phyloP scores from a whole-genome alignment of 805 yeast genomes.

The Ogataea methylovora region DNA sequence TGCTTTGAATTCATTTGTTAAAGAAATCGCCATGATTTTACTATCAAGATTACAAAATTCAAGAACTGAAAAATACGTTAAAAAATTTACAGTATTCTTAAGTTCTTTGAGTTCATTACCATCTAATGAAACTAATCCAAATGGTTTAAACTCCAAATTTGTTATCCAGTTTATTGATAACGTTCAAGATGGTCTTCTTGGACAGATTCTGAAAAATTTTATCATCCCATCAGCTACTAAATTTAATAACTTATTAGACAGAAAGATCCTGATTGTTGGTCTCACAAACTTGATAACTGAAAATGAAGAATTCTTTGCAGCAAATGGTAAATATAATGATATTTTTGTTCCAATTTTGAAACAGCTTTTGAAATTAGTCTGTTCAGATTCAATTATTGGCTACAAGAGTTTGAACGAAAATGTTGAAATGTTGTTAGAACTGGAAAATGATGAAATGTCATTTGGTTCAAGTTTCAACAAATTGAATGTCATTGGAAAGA shows the following conservation, averaged over 20 bases:
- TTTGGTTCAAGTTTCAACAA: conserved; percentile 85
- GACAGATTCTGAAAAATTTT: conserved; percentile 40
- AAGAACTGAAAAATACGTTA: conserved; percentile 74
- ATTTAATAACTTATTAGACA: conserved; percentile 32
- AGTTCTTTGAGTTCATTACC: conserved; percentile 22
- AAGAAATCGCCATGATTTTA: conserved; percentile 68
- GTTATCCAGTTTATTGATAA: conserved; percentile 59
- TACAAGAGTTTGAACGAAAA: conserved; percentile 28
- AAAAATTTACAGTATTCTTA: conserved; percentile 61
- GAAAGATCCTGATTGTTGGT: conserved; percentile 42
- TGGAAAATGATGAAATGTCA: conserved; percentile 49
- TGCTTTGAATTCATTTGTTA: conserved; percentile 44
- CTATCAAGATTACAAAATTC: conserved; percentile 75
- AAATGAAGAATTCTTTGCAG: conserved; percentile 16
- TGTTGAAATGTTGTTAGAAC: conserved; percentile 46
- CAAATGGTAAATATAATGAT: conserved; percentile 33
- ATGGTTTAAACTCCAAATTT: conserved; percentile 31
- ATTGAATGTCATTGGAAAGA: conserved; percentile 53
- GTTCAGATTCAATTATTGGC: conserved; percentile 26
- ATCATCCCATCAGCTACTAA: conserved; percentile 42
- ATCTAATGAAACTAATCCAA: conserved; percentile 16
- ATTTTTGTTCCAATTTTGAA: conserved; percentile 36
- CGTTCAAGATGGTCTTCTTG: conserved; percentile 58
- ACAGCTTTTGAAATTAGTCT: conserved; percentile 28
- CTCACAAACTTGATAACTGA: conserved; percentile 36